Percentiles rank a stretch among this genome's conserved stretches.
Evolutionary conservation across 352 stramenopile genomes (phyloP).

Genomic region (Elongisporangium prolatum): DNA sequence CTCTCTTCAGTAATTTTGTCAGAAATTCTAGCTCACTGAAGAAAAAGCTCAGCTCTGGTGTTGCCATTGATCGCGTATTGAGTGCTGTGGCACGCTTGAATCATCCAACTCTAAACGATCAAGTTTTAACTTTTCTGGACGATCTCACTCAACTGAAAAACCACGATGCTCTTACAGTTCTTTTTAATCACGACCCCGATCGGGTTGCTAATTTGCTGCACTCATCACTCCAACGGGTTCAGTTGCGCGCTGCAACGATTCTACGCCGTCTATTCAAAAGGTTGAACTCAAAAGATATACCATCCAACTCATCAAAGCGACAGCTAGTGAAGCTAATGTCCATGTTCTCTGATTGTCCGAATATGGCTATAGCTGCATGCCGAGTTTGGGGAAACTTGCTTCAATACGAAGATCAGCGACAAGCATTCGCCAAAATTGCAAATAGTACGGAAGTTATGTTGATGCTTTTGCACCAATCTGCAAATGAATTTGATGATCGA

Average conservation of each 20-base stretch:
- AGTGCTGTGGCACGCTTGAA: slow-evolving; percentile 29
- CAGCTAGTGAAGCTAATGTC: slow-evolving; percentile 39
- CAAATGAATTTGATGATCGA: not conserved
- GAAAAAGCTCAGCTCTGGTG: slow-evolving; percentile 21
- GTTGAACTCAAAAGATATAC: slow-evolving; percentile 32
- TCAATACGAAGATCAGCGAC: slow-evolving; percentile 50
- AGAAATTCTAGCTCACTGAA: slow-evolving; percentile 22
- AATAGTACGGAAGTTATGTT: slow-evolving; percentile 41
- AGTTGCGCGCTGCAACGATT: slow-evolving; percentile 28
- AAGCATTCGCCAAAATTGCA: slow-evolving; percentile 28
- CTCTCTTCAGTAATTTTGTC: slow-evolving; percentile 37
- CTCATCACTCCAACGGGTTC: slow-evolving; percentile 19
- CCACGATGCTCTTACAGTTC: slow-evolving; percentile 21
- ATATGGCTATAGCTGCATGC: slow-evolving; percentile 25
- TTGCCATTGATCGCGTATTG: slow-evolving; percentile 30
- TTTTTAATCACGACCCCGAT: slow-evolving; percentile 45
- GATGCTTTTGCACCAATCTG: slow-evolving; percentile 20
- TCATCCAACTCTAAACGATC: slow-evolving; percentile 27
- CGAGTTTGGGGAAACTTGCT: slow-evolving; percentile 67
- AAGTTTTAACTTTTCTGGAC: slow-evolving; percentile 45
- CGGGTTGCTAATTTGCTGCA: slow-evolving; percentile 55
- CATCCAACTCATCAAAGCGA: slow-evolving; percentile 32
- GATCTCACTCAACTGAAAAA: slow-evolving; percentile 52
- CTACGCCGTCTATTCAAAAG: slow-evolving; percentile 58
- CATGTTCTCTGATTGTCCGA: not conserved